phyloP scores from a whole-genome alignment of 148 eudicot species.

The Vaccinium vitisidaea region DNA sequence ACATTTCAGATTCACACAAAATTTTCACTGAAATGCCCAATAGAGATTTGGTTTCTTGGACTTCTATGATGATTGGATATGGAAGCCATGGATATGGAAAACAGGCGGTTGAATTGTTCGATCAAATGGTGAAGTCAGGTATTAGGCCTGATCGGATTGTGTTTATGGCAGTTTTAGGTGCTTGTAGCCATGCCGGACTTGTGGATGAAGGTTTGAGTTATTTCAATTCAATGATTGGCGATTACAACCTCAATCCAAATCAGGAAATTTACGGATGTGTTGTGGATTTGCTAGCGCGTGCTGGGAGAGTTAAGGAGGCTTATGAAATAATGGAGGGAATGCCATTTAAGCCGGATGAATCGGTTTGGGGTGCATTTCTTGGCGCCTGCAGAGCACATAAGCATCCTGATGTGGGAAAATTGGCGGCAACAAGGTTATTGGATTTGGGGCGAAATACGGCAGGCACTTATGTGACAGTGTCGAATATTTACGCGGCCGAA shows the following conservation, averaged over 20 bases:
- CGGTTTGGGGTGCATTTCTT: constrained; percentile 87
- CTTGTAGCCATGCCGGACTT: constrained; percentile 94
- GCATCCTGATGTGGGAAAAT: constrained; percentile 53
- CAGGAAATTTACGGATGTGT: constrained; percentile 80
- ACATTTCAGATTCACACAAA: constrained; percentile 54
- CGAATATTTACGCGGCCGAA: constrained; percentile 74
- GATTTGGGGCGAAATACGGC: constrained; percentile 55
- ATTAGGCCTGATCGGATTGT: constrained; percentile 62
- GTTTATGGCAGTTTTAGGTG: constrained; percentile 74
- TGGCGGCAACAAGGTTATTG: constrained; percentile 48
- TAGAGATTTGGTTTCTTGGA: constrained; percentile 77
- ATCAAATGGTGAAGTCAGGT: constrained; percentile 58
- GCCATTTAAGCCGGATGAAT: constrained; percentile 80
- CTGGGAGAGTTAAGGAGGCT: constrained; percentile 82
- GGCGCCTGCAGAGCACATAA: constrained; percentile 86
- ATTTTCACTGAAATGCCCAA: constrained; percentile 49
- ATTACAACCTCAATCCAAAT: constrained; percentile 56
- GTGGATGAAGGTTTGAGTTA: constrained; percentile 74
- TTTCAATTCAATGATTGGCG: constrained; percentile 58
- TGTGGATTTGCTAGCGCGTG: constrained; percentile 86
- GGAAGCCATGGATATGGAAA: constrained; percentile 84
- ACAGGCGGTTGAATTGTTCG: constrained; percentile 62
- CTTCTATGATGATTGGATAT: constrained; percentile 89
- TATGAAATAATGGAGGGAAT: constrained; percentile 70
- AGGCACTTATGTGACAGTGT: constrained; percentile 59